Conservation (phyloP, 805 yeast genomes). For the Saturnispora gosingensis region DNA sequence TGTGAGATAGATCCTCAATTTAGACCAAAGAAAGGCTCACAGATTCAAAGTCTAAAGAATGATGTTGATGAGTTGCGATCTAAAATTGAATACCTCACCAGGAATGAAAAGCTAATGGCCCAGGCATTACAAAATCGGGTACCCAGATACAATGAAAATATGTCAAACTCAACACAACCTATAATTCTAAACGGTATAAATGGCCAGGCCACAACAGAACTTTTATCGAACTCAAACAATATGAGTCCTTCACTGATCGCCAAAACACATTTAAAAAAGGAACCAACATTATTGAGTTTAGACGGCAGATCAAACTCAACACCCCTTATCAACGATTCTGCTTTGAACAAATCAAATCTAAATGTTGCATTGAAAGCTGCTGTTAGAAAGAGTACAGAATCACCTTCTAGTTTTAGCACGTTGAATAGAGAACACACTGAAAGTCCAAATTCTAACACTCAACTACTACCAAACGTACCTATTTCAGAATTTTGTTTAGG, state of each 20-base stretch:
- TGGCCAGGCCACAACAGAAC: not conserved
- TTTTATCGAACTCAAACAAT: not conserved
- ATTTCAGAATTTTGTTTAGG: constrained; percentile 67
- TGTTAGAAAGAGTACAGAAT: constrained; percentile 28
- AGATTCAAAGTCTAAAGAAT: constrained; percentile 70
- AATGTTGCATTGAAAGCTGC: constrained; percentile 38
- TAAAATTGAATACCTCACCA: constrained; percentile 55
- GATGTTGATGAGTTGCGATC: constrained; percentile 76
- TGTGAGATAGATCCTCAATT: constrained; percentile 91
- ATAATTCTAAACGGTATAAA: not conserved
- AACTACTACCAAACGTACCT: constrained; percentile 19
- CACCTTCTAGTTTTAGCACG: constrained; percentile 18
- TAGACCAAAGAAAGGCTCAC: constrained; percentile 86
- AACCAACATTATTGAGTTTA: constrained; percentile 30
- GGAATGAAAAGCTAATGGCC: constrained; percentile 59
- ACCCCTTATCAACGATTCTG: constrained; percentile 35
- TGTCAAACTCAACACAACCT: not conserved
- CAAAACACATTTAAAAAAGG: constrained; percentile 37
- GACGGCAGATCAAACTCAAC: constrained; percentile 26
- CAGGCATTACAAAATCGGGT: constrained; percentile 42
- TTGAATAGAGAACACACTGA: constrained; percentile 13
- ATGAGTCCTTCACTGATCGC: constrained; percentile 20
- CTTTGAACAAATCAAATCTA: constrained; percentile 31
- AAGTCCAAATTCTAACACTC: constrained; percentile 7
- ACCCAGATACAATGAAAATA: constrained; percentile 7